Conservation (phyloP, 106 monocot species). For the Apostasia ramifera region DNA sequence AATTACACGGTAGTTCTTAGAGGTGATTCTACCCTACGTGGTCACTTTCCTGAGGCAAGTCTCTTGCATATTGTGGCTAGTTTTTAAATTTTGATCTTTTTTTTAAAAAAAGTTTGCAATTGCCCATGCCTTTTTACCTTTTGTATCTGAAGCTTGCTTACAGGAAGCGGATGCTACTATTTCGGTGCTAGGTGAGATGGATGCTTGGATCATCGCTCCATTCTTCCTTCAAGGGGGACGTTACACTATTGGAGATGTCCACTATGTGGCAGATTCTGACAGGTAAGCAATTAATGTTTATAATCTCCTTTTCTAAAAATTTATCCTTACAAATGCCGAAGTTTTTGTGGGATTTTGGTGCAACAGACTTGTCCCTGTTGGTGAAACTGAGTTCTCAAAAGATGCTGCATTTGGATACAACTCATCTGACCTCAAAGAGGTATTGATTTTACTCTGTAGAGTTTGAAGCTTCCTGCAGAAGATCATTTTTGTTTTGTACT, state of each 20-base stretch:
- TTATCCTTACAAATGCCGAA: background rate
- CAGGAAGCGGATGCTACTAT: constrained; percentile 94
- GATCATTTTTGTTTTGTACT: constrained; percentile 3
- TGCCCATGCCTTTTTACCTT: background rate
- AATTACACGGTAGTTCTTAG: constrained; percentile 80
- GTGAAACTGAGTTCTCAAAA: constrained; percentile 89
- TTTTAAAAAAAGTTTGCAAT: background rate
- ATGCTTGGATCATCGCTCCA: constrained; percentile 97
- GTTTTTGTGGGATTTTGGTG: background rate
- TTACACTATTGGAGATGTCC: constrained; percentile 84
- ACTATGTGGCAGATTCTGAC: constrained; percentile 89
- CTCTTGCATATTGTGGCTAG: background rate
- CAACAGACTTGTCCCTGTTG: constrained; percentile 85
- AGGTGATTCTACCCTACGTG: constrained; percentile 99
- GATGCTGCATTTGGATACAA: constrained; percentile 94
- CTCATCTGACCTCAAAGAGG: constrained; percentile 92
- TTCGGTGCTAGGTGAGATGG: constrained; percentile 92
- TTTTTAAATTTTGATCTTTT: background rate
- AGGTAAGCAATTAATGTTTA: constrained; percentile 26
- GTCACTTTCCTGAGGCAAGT: constrained; percentile 92
- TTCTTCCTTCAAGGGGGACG: constrained; percentile 97
- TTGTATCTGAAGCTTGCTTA: background rate
- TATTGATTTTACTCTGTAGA: constrained; percentile 12
- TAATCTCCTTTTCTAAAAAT: background rate
- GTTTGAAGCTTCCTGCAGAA: background rate